Evolutionary conservation across 2,329 filamentous ascomycete genomes (phyloP).

Genomic region (Drechslerella dactyloides): DNA sequence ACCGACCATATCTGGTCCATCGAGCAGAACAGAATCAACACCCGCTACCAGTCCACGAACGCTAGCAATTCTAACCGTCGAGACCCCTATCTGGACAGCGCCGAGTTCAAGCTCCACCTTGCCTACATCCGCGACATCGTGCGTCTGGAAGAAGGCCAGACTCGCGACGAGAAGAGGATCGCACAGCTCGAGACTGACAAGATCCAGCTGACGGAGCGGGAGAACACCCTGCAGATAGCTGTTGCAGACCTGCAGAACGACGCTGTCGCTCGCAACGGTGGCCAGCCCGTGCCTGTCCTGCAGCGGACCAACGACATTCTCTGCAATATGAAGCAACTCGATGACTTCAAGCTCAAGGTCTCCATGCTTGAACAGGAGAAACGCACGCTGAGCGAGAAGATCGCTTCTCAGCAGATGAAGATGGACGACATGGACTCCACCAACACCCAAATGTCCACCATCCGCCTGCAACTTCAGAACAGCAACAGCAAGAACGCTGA

Average conservation of each 20-base stretch:
- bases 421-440: conserved; percentile 31
- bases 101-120: conserved; percentile 50
- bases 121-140: conserved; percentile 49
- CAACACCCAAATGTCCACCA: conserved; percentile 31
- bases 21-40: conserved; percentile 42
- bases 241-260: conserved; percentile 48
- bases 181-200: conserved; percentile 24
- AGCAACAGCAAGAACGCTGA: conserved; percentile 42
- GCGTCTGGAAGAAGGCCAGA: conserved; percentile 34
- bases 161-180: conserved; percentile 37
- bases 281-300: conserved; percentile 31
- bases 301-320: conserved; percentile 44
- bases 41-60: conserved; percentile 37
- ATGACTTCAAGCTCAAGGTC: conserved; percentile 40
- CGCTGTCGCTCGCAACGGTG: conserved; percentile 27
- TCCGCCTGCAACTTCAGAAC: conserved; percentile 46
- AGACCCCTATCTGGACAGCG: conserved; percentile 49
- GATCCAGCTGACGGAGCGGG: conserved; percentile 28
- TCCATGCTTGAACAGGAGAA: conserved; percentile 50
- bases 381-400: conserved; percentile 32
- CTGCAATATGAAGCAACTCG: conserved; percentile 46
- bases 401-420: conserved; percentile 41
- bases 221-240: conserved; percentile 34
- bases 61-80: conserved; percentile 35
- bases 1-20: conserved; percentile 49